phyloP scores from a whole-genome alignment of 2,329 filamentous ascomycete genomes.

The Aspergillus phoenicis region DNA sequence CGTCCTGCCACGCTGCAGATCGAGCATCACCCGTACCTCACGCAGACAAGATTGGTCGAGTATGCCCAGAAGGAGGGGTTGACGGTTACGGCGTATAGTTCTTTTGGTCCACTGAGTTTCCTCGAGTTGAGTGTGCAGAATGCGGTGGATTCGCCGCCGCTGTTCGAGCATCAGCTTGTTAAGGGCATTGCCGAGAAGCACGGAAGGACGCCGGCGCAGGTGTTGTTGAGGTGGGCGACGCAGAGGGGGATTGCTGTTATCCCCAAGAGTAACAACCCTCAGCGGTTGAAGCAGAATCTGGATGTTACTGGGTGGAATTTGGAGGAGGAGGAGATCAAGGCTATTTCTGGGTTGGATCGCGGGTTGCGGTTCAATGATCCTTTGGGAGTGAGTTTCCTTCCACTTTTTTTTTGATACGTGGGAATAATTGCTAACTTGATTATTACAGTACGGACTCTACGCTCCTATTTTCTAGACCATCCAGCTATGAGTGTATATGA shows the following conservation, averaged over 20 bases:
- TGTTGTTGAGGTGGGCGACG: conserved; percentile 84
- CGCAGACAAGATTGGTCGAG: conserved; percentile 70
- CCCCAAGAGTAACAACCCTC: conserved; percentile 21
- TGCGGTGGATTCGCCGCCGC: conserved; percentile 64
- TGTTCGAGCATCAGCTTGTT: conserved; percentile 71
- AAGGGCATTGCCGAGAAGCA: conserved; percentile 68
- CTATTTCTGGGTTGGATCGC: conserved; percentile 66
- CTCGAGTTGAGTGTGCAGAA: conserved; percentile 73
- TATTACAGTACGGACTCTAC: conserved; percentile 49
- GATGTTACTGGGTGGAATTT: conserved; percentile 68
- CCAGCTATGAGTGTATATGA: not conserved
- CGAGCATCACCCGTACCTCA: conserved; percentile 87
- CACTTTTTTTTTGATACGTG: not conserved
- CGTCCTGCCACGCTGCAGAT: conserved; percentile 78
- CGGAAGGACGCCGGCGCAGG: conserved; percentile 73
- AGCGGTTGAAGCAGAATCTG: conserved; percentile 64
- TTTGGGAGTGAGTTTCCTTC: conserved; percentile 59
- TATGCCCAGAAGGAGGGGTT: conserved; percentile 72
- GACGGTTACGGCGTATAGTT: conserved; percentile 78
- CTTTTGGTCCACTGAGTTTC: conserved; percentile 79
- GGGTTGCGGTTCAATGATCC: conserved; percentile 78
- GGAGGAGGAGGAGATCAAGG: conserved; percentile 64
- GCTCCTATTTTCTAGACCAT: conserved; percentile 56
- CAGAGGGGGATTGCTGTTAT: conserved; percentile 77
- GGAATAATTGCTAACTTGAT: conserved; percentile 14